Conservation (phyloP, 2,329 filamentous ascomycete species). For the Rhynchosporium graminicola region DNA sequence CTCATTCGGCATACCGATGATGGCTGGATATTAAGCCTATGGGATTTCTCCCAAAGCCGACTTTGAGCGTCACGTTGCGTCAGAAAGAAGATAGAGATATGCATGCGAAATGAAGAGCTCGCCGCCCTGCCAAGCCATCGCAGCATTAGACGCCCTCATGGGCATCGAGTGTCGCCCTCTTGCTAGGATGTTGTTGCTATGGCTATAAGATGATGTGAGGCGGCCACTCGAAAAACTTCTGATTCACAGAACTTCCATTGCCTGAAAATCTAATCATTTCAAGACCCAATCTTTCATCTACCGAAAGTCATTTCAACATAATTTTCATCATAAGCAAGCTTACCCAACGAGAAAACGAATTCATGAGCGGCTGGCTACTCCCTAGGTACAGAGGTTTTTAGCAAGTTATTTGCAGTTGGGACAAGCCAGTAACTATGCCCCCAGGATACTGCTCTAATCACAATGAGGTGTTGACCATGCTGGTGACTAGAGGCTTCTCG, state of each 20-base stretch:
- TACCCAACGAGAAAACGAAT: neutral
- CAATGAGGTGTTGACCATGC: constrained; percentile 1
- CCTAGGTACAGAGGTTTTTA: neutral
- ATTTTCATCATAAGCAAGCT: neutral
- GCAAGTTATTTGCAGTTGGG: neutral
- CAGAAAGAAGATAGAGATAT: neutral
- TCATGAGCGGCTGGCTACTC: neutral
- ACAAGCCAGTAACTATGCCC: constrained; percentile 6
- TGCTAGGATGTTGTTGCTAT: neutral
- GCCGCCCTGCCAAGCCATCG: constrained; percentile 1
- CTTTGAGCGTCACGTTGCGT: constrained; percentile 1
- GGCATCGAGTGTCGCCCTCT: constrained; percentile 1
- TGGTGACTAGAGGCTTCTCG: constrained; percentile 5
- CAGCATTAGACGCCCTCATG: neutral
- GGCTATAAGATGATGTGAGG: constrained; percentile 8
- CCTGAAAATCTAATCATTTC: neutral
- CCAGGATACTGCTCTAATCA: neutral
- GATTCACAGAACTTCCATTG: neutral
- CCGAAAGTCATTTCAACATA: neutral
- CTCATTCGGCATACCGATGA: neutral
- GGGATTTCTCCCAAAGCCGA: constrained; percentile 1
- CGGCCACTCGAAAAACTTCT: neutral
- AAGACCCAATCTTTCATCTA: neutral
- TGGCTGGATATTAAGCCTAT: neutral
- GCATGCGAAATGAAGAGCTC: neutral